A percentile compares a stretch with the other conserved stretches of the same genome.
Evolutionary conservation across 805 yeast genomes (phyloP).

Genomic region (Kurtzmaniella fragi): DNA sequence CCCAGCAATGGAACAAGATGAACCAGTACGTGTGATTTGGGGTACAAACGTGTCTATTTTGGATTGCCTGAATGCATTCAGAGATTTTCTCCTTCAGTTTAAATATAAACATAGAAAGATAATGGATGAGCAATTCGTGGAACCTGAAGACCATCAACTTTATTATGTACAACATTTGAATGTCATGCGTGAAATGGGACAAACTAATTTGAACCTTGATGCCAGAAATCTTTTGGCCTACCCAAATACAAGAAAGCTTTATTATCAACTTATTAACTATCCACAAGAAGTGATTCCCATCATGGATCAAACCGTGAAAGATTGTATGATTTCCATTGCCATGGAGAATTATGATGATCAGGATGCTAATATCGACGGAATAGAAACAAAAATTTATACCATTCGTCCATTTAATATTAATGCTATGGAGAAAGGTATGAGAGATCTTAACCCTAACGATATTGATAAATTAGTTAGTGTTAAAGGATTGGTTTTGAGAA

Average conservation of each 20-base stretch:
- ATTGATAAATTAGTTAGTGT: slow-evolving; percentile 89
- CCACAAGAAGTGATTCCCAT: slow-evolving; percentile 97
- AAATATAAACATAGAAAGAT: slow-evolving; percentile 66
- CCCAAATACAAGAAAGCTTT: slow-evolving; percentile 70
- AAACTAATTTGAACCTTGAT: slow-evolving; percentile 81
- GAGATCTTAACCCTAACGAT: slow-evolving; percentile 90
- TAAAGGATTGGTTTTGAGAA: slow-evolving; percentile 84
- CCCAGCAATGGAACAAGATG: slow-evolving; percentile 34
- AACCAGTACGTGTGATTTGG: slow-evolving; percentile 92
- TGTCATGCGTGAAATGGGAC: slow-evolving; percentile 71
- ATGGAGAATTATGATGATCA: slow-evolving; percentile 36
- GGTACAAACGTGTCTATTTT: slow-evolving; percentile 95
- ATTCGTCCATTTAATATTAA: slow-evolving; percentile 86
- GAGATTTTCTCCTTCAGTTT: slow-evolving; percentile 80
- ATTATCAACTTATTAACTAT: slow-evolving; percentile 80
- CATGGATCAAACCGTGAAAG: slow-evolving; percentile 94
- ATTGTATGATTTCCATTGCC: slow-evolving; percentile 73
- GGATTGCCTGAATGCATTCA: slow-evolving; percentile 75
- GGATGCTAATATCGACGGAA: slow-evolving; percentile 50
- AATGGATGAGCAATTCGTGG: slow-evolving; percentile 34
- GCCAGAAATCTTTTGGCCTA: slow-evolving; percentile 73
- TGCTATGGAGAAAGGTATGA: slow-evolving; percentile 65
- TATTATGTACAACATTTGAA: slow-evolving; percentile 71
- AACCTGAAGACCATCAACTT: slow-evolving; percentile 60
- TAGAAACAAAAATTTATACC: slow-evolving; percentile 78